Base-by-base conservation (phyloP, 2,329 filamentous ascomycete genomes). In the Graphilbum sp. region DNA sequence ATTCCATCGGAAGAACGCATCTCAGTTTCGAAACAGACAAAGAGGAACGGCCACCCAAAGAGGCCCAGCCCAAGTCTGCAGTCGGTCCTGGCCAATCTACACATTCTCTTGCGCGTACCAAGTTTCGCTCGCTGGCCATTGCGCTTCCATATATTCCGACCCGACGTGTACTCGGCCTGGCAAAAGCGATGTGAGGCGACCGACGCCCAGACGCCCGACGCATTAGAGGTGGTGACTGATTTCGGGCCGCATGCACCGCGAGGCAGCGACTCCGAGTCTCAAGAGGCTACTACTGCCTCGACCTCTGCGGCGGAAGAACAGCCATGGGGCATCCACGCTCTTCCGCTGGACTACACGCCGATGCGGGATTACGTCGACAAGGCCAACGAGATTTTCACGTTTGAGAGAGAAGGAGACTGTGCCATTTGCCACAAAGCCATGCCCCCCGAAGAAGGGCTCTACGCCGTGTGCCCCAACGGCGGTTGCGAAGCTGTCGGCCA, bases 71-170 rank as follows among this genome's bases (percentile, higher is more conserved):
- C 67, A 23, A 79, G 67, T 15, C 54, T 94, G 33, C 67, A 61
- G 19, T 80, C 80, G 4, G 67, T 84, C 30, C 54, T 96, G 21
- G 77, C 79, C 3, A 90, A 93, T 49, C 56, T 96, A 20, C 82
- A 94, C 53, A 63, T 90, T 3, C 64, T 98, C 1, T 66, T 93
- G 2, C 69, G 79, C 1, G 81, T 86, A 2, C 69, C 73, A 3
- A 90, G 83, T 54, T 96, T 96, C 53, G 62, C 65, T 15, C 64
- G 75, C 34, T 94, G 86, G 88, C 88, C 88, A 17, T 62, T 98
- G 38, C 71, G 71, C 38, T 53, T 95, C 34, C 76, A 81, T 19
- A 88, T 96, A 56, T 88, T 94, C 47, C 65, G 66, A 2, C 59
- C 63, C 3, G 81, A 88, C 42, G 76, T 84, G 0, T 69, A 80